Evolutionary conservation across 2,329 filamentous ascomycete species (phyloP), one percentile per base, ranked within the genome.

Genomic region (Cercospora citrullina): DNA sequence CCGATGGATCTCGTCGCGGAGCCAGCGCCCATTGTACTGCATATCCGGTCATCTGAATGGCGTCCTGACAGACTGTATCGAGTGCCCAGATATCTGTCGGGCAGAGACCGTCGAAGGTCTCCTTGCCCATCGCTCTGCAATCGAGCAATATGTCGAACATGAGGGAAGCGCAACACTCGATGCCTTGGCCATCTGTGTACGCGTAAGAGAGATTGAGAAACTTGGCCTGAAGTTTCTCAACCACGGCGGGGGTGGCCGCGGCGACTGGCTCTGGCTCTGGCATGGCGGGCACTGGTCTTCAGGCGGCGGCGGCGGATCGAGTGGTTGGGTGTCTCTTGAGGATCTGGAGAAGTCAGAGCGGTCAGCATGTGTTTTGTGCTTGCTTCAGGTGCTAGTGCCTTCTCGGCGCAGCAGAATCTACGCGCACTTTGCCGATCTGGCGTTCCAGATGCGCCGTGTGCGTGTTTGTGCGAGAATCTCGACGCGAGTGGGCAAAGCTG

Each of bases 41-140:
- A n/a, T 59, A 5, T 18, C 55, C 55, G 31, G 28, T 31, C 55
- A 59, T 59, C n/a, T 61, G 59, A n/a, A 61, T 48, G 16, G 59
- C 59, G 36, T 48, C 59, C 23, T 61, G 33, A 18, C 59, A 61
- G 18, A 45, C 39, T n/a, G 59, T 59, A 18, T 59, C 55, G 55
- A 59, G 55, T 9, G 30, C 31, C 59, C 33, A 45, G 18, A 61
- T 16, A 1, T 61, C 59, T 12, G 33, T 48, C 59, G 33, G 31
- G 5, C 21, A n/a, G n/a, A 42, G 39, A 6, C 36, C 16, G 2
- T 45, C 21, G 33, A 61, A 61, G 36, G 33, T 61, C 33, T 48
- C 14, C 33, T 42, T 23, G 21, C 12, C 21, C 4, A 61, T 42
- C 12, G 33, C 39, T 48, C 33, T 61, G 33, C 33, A 61, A 9